Conservation (phyloP, 148 eudicot species). For the Rhododendron vialii region DNA sequence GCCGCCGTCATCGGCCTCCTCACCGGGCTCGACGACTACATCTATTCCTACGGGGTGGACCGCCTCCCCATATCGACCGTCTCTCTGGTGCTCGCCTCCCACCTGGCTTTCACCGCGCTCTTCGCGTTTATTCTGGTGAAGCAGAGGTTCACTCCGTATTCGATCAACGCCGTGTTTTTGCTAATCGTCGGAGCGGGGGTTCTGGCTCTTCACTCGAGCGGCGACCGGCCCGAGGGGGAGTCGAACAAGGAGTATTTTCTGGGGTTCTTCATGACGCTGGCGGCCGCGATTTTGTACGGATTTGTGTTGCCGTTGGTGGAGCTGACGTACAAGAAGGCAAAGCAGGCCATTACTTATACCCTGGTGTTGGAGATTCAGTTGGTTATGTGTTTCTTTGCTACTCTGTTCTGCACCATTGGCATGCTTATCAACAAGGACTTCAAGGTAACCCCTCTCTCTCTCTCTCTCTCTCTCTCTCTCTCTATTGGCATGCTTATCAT, state of each 20-base stretch:
- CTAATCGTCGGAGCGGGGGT: background rate
- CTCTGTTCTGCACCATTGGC: background rate
- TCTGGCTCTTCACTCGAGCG: constrained; percentile 5
- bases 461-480: background rate
- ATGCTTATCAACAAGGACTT: background rate
- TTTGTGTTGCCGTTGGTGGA: constrained; percentile 56
- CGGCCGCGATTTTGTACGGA: background rate
- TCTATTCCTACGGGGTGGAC: constrained; percentile 51
- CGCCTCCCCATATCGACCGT: constrained; percentile 63
- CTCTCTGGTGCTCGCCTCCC: constrained; percentile 24
- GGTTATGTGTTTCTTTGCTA: constrained; percentile 14
- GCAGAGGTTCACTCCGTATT: background rate
- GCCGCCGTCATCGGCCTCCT: constrained; percentile 35
- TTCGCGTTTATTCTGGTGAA: background rate
- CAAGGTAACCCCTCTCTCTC: background rate
- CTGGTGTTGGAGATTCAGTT: constrained; percentile 66
- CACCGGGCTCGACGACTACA: constrained; percentile 54
- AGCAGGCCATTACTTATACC: constrained; percentile 31
- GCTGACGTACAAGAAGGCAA: constrained; percentile 45
- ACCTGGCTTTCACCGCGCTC: background rate
- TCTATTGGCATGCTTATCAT: too few relatives aligned
- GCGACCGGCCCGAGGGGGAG: constrained; percentile 41
- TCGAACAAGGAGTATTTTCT: constrained; percentile 26
- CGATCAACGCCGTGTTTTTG: background rate
- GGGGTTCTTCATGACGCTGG: constrained; percentile 54